Evolutionary conservation across 306 rosid genomes (phyloP), one percentile per base, ranked within the genome.

Genomic region (Senna siamea): DNA sequence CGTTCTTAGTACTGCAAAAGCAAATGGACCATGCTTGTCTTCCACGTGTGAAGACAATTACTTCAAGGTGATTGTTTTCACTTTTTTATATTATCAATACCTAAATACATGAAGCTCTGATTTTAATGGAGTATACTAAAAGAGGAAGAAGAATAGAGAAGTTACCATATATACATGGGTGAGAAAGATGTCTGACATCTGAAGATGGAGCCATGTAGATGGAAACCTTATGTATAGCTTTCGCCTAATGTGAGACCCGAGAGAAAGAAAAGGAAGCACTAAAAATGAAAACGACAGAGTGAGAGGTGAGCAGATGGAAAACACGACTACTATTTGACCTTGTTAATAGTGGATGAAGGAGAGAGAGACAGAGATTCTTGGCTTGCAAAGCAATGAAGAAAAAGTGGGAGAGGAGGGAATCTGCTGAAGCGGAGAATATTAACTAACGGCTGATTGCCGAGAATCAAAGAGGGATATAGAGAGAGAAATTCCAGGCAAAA

Each of bases 101-200:
- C 57, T 13, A 22, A 35, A 67, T 13, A 17, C 26, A 69, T 50
- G 64, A 78, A 70, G 55, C 51, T 52, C 34, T 13, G 44, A 11
- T 22, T 53, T 44, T 41, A 19, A 69, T 4, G 11, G 54, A 6
- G 34, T 5, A 44, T 7, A 44, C 14, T 3, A 22, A n/a, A 47
- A 44, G 55, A 9, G 40, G 7, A 59, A 77, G 65, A 22, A 69
- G 65, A 38, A 57, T 9, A 30, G 51, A 60, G 69, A 28, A n/a
- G 35, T 23, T 93, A 93, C 98, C 94, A 69, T 88, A 85, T 78
- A 89, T 82, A 78, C 91, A 89, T 66, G 96, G 91, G 69, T 91
- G 90, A 78, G 97, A 88, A 19, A 88, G 87, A 77, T 89, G 88
- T 64, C 84, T 87, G 80, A 87, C 74, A 81, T 79, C 87, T 63